Conservation (phyloP, 2,329 filamentous ascomycete genomes). For the Coniochaeta hoffmannii region DNA sequence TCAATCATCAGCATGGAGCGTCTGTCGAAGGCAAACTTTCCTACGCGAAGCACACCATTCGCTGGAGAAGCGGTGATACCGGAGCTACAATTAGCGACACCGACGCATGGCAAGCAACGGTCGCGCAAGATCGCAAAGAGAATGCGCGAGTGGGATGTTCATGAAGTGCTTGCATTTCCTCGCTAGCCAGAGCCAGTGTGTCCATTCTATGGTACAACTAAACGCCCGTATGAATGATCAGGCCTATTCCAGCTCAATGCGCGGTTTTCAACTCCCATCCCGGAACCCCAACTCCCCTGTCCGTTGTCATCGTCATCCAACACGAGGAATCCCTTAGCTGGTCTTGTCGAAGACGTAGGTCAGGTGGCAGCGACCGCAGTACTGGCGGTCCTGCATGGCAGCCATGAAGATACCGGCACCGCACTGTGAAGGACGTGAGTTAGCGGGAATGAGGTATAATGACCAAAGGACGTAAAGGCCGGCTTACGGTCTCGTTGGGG, state of each 20-base stretch:
- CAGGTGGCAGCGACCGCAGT: slow-evolving; percentile 73
- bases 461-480: neutral
- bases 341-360: slow-evolving; percentile 68
- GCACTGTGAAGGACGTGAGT: slow-evolving; percentile 50
- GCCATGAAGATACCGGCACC: slow-evolving; percentile 99
- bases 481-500: slow-evolving; percentile 76
- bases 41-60: too few species aligned
- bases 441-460: neutral
- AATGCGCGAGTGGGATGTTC: neutral
- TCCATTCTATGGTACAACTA: slow-evolving; percentile 22
- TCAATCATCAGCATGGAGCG: too few species aligned
- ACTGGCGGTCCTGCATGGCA: slow-evolving; percentile 99
- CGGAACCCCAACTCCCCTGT: slow-evolving; percentile 8
- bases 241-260: slow-evolving; percentile 19
- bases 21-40: too few species aligned
- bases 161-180: slow-evolving; percentile 18
- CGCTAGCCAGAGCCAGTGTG: slow-evolving; percentile 18
- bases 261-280: slow-evolving; percentile 15
- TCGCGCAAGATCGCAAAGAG: too few species aligned
- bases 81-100: neutral
- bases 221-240: slow-evolving; percentile 23
- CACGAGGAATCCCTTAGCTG: slow-evolving; percentile 31
- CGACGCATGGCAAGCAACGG: too few species aligned
- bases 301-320: slow-evolving; percentile 10
- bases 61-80: neutral